Base-by-base conservation (phyloP, 2,329 filamentous ascomycete genomes). In the Huntiella omanensis region DNA sequence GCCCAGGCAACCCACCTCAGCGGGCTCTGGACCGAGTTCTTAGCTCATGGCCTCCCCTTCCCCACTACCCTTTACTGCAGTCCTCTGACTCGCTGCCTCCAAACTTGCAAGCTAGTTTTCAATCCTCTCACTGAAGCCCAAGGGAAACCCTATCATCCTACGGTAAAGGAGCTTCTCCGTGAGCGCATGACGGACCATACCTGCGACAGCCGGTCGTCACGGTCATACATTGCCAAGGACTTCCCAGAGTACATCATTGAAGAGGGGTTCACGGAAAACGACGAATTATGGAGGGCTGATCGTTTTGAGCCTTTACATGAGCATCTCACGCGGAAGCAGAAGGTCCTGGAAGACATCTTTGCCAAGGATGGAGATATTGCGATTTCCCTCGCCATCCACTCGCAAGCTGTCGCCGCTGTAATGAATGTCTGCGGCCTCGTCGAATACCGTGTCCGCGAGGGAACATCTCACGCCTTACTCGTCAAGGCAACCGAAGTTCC, bases 111-210 rank as follows among this genome's bases (percentile, higher is more conserved):
- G 19, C 56, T 71, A 2, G 68, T 69, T 4, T 77, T 71, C 53
- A 53, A 55, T 0, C 62, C 62, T 1, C 56, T 76, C 5, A 53
- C 58, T 46, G 47, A 52, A 10, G 49, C 52, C 43, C 60, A 47
- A 52, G 67, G 35, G 56, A 54, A 52, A 8, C 60, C 62, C 0
- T 74, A 73, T 50, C 59, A 56, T 4, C 72, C 73, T 0, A 58
- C 65, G 1, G 58, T 80, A 54, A 77, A 75, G 55, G 75, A 79
- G 49, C 55, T 67, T 4, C 61, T 78, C 11, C 64, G 76, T 15
- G 75, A 80, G 56, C 67, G 70, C 2, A 65, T 75, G 48, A 74
- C 70, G 6, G 62, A 69, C 46, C 75, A 79, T 55, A 78, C 73
- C 0, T 80, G 75, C 55, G 74, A 80, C 55, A 64, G 69, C 12